Evolutionary conservation across 2,329 filamentous ascomycete species (phyloP), one percentile per base, ranked within the genome.

Genomic region (Aspergillus neoniger): DNA sequence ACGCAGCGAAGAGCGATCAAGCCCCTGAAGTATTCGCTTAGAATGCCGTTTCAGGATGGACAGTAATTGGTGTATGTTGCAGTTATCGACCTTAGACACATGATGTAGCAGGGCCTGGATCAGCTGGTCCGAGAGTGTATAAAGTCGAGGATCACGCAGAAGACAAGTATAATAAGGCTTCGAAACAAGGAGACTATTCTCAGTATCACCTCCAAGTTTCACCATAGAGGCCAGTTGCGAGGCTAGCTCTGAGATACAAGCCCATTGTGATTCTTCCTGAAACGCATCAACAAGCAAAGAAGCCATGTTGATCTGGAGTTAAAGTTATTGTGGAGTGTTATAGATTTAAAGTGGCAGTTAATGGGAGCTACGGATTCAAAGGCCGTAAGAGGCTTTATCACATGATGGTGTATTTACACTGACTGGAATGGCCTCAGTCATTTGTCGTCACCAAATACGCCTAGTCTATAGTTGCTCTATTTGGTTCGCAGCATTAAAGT

Each of bases 1-100:
- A 12, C 52, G 57, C 8, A 66, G 30, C 3, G 63, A 61, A 9
- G 55, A 39, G 14, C 25, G 59, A 21, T 66, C 52, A 19, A 69
- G 47, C 2, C 32, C 15, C 14, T 44, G 43, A 1, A 15, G 25
- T 43, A 62, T 54, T 12, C 19, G 36, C 3, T 50, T 21, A 28
- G 30, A 21, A 15, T 62, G 47, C 10, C 36, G 19, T 9, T 49
- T 51, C 21, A 62, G 17, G 30, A 57, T 51, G 15, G 57, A 55
- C 17, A 60, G 47, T 14, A 65, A 14, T 9, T 52, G 32, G 14
- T 36, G 36, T 21, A 51, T 17, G 21, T 23, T 54, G 19, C 17
- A n/a, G 9, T 21, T 30, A n/a, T 48, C 12, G 15, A 43, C 23
- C 3, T 38, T 36, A 12, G 38, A 25, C 14, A 57, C 47, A 32